phyloP scores from a whole-genome alignment of 148 eudicot genomes.

The Cornus suecica region DNA sequence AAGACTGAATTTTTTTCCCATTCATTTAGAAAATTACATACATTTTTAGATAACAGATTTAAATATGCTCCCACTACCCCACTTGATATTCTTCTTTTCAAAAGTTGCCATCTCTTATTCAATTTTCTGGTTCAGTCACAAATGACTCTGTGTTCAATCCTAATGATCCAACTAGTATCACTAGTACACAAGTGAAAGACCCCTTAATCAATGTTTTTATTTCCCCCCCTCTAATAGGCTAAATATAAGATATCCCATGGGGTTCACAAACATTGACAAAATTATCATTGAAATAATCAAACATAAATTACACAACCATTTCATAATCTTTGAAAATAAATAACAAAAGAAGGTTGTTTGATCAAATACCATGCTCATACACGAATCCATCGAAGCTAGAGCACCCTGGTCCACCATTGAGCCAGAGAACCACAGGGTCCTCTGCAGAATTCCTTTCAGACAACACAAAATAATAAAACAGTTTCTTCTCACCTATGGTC shows the following conservation, averaged over 20 bases:
- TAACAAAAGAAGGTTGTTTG: background rate
- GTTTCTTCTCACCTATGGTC: slow-evolving; percentile 70
- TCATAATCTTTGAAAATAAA: background rate
- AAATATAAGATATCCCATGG: no score
- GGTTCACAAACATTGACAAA: background rate
- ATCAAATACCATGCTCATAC: slow-evolving; percentile 66
- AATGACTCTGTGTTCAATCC: background rate
- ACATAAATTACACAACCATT: background rate
- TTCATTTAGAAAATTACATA: no score
- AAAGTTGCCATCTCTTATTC: no score
- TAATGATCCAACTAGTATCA: background rate
- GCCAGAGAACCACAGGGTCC: slow-evolving; percentile 64
- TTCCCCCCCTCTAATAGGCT: no score
- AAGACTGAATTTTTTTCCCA: no score
- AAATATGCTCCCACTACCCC: no score
- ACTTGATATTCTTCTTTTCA: no score
- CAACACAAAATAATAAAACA: slow-evolving; percentile 61
- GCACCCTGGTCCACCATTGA: slow-evolving; percentile 66
- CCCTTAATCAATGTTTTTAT: no score
- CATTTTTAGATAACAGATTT: no score
- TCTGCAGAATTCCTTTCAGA: slow-evolving; percentile 42
- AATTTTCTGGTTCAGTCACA: no score
- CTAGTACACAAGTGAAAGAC: background rate
- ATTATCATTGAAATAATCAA: background rate
- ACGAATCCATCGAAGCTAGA: slow-evolving; percentile 67